Evolutionary conservation across 805 yeast genomes (phyloP).

Genomic region (Saccharomycopsis fodiens): DNA sequence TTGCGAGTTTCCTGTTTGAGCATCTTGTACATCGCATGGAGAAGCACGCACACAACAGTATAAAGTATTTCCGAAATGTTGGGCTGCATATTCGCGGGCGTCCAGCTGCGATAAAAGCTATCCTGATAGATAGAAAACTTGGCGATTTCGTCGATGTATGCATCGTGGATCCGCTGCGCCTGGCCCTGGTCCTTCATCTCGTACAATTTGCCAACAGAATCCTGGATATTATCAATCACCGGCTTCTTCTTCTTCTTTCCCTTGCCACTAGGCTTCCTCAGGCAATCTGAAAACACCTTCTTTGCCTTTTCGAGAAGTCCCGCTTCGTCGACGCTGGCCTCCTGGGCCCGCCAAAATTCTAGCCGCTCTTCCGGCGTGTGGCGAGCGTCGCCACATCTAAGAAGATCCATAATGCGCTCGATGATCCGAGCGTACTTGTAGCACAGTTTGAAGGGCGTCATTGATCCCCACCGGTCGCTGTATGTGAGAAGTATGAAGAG

Average conservation of each 20-base stretch:
- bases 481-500: slow-evolving; percentile 13
- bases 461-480: slow-evolving; percentile 2
- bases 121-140: slow-evolving; percentile 2
- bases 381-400: background rate
- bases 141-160: slow-evolving; percentile 1
- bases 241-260: background rate
- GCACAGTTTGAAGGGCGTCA: slow-evolving; percentile 6
- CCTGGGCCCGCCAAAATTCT: background rate
- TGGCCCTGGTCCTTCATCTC: background rate
- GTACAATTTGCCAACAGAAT: background rate
- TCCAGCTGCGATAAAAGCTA: slow-evolving; percentile 15
- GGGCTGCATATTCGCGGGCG: slow-evolving; percentile 23
- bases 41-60: slow-evolving; percentile 35
- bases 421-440: slow-evolving; percentile 7
- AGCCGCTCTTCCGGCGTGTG: background rate
- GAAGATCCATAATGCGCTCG: slow-evolving; percentile 9
- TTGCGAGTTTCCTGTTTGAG: slow-evolving; percentile 27
- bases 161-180: background rate
- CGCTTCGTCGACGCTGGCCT: background rate
- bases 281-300: background rate
- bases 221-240: background rate
- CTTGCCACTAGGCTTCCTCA: background rate
- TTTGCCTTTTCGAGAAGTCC: background rate
- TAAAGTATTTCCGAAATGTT: slow-evolving; percentile 37
- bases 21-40: slow-evolving; percentile 38